Percentiles rank a stretch among this genome's conserved stretches.
Conservation (phyloP, 1,284 basidiomycete species). For the Puccinia horiana region DNA sequence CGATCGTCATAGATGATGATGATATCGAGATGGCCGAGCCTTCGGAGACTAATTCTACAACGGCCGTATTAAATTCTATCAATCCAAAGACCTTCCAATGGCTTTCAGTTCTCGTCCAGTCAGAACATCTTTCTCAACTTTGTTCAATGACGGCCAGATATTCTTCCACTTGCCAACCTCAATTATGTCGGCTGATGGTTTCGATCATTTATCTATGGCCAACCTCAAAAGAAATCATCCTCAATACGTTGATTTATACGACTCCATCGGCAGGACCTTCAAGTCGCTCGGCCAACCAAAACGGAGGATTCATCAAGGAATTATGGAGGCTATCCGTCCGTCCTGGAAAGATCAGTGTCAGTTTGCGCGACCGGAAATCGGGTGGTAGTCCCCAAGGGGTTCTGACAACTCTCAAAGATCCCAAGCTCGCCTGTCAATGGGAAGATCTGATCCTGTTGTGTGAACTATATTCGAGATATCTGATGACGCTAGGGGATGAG, state of each 20-base stretch:
- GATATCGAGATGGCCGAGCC: slow-evolving; percentile 32
- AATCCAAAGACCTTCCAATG: slow-evolving; percentile 34
- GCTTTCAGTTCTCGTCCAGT: slow-evolving; percentile 21
- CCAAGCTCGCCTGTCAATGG: slow-evolving; percentile 55
- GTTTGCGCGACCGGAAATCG: slow-evolving; percentile 65
- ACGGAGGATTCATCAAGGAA: slow-evolving; percentile 67
- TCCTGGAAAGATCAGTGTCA: slow-evolving; percentile 52
- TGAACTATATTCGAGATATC: slow-evolving; percentile 79
- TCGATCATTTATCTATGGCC: slow-evolving; percentile 67
- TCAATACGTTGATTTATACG: slow-evolving; percentile 60
- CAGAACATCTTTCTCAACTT: slow-evolving; percentile 43
- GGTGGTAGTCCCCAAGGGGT: slow-evolving; percentile 60
- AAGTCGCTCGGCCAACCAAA: slow-evolving; percentile 45
- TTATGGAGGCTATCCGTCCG: slow-evolving; percentile 73
- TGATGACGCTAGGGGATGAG: slow-evolving; percentile 91
- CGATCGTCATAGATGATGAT: not conserved
- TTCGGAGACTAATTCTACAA: not conserved
- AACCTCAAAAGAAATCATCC: slow-evolving; percentile 62
- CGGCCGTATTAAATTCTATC: not conserved
- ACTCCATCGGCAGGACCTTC: not conserved
- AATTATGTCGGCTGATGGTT: slow-evolving; percentile 58
- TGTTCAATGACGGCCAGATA: slow-evolving; percentile 30
- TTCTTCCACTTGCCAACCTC: slow-evolving; percentile 13
- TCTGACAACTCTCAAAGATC: slow-evolving; percentile 61
- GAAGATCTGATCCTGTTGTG: slow-evolving; percentile 74